Conservation (phyloP, 805 yeast genomes). For the Yamadazyma ubonensis region DNA sequence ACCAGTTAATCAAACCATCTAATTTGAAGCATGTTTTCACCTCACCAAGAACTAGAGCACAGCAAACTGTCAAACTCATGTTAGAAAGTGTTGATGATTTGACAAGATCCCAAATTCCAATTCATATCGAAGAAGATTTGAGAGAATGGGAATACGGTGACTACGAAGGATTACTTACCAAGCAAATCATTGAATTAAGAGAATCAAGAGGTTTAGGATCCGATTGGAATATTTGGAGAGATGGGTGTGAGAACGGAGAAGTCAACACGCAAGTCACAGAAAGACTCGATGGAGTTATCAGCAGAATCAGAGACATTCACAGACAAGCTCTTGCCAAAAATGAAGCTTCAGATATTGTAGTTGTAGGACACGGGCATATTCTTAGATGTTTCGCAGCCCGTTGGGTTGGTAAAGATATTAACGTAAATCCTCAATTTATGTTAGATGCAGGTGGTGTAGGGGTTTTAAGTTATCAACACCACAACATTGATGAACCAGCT, state of each 20-base stretch:
- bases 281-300: slow-evolving; percentile 71
- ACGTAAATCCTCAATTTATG: slow-evolving; percentile 72
- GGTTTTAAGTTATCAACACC: slow-evolving; percentile 86
- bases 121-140: slow-evolving; percentile 61
- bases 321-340: slow-evolving; percentile 47
- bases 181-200: slow-evolving; percentile 63
- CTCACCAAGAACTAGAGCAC: slow-evolving; percentile 83
- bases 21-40: slow-evolving; percentile 63
- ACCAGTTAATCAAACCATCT: slow-evolving; percentile 59
- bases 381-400: slow-evolving; percentile 85
- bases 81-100: slow-evolving; percentile 48
- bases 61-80: slow-evolving; percentile 67
- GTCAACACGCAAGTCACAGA: slow-evolving; percentile 59
- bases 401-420: slow-evolving; percentile 69
- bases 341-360: slow-evolving; percentile 67
- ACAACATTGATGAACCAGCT: slow-evolving; percentile 83
- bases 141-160: slow-evolving; percentile 98
- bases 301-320: slow-evolving; percentile 62
- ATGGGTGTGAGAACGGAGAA: slow-evolving; percentile 94
- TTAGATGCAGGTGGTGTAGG: slow-evolving; percentile 96
- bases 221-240: slow-evolving; percentile 81
- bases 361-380: slow-evolving; percentile 93
- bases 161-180: slow-evolving; percentile 80
- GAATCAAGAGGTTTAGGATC: slow-evolving; percentile 28
- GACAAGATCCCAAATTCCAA: slow-evolving; percentile 40